Conservation (phyloP, 176 grass and related monocot genomes). For the Paspalum vaginatum region DNA sequence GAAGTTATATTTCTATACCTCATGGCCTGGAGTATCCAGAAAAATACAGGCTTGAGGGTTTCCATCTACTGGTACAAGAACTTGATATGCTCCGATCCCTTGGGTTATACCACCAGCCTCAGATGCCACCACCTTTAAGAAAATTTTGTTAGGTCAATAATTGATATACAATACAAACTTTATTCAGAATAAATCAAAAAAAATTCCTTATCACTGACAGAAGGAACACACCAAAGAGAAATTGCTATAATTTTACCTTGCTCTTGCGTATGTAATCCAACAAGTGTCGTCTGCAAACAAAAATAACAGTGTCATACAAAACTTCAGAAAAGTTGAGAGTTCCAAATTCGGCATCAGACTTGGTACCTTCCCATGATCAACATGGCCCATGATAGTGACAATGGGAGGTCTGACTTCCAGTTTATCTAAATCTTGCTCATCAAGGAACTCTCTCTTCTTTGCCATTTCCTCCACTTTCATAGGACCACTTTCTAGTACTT, state of each 20-base stretch:
- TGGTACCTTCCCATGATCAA: conserved; percentile 97
- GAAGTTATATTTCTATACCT: conserved; percentile 54
- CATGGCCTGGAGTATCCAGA: conserved; percentile 95
- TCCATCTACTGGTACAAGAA: conserved; percentile 87
- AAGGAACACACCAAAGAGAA: conserved; percentile 15
- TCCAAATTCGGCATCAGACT: background rate
- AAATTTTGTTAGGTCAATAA: conserved; percentile 47
- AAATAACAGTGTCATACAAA: conserved; percentile 42
- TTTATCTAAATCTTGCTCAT: conserved; percentile 86
- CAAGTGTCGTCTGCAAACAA: conserved; percentile 79
- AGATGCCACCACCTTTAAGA: conserved; percentile 84
- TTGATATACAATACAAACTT: conserved; percentile 23
- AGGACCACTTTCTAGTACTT: conserved; percentile 79
- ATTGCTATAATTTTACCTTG: conserved; percentile 64
- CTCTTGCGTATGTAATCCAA: conserved; percentile 95
- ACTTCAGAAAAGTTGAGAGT: conserved; percentile 26
- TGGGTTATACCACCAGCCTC: conserved; percentile 99
- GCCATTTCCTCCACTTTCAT: conserved; percentile 88
- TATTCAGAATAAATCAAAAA: background rate
- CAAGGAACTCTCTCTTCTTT: conserved; percentile 90
- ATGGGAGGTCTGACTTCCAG: conserved; percentile 87
- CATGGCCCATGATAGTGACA: conserved; percentile 99
- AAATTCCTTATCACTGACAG: conserved; percentile 22
- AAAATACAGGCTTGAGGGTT: conserved; percentile 85
- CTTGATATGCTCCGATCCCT: conserved; percentile 96